These are phyloP conservation scores for Piper betle DNA, from an alignment of 164 flowering plant genomes.

Conservation along the genomic window DNA sequence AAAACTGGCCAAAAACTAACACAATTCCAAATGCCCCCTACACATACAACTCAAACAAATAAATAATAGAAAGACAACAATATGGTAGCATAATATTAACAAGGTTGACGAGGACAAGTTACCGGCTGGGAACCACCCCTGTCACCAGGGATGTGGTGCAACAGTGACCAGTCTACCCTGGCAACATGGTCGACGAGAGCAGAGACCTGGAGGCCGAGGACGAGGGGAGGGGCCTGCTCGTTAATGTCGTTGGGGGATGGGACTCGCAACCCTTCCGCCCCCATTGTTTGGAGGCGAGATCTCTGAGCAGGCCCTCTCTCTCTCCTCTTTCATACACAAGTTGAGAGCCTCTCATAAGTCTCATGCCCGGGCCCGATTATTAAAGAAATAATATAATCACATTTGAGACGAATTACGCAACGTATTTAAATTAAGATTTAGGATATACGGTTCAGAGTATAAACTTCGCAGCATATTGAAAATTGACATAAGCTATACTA, in stretches of 20 bases:
- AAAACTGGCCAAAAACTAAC: not conserved
- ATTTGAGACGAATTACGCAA: too few relatives aligned
- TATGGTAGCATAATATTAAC: too few relatives aligned
- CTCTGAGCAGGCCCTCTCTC: too few relatives aligned
- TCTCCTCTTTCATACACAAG: too few relatives aligned
- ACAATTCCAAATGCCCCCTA: not conserved
- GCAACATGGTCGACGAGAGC: constrained; percentile 87
- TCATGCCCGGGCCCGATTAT: too few relatives aligned
- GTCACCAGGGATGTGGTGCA: constrained; percentile 72
- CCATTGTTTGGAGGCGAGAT: constrained; percentile 8
- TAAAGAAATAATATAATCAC: too few relatives aligned
- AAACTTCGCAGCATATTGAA: too few relatives aligned
- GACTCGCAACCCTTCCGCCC: constrained; percentile 7
- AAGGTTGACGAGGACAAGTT: not conserved
- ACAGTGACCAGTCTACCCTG: constrained; percentile 74
- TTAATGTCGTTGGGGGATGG: constrained; percentile 10
- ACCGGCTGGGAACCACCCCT: constrained; percentile 85
- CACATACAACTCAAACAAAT: not conserved
- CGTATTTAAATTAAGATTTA: too few relatives aligned
- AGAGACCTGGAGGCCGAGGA: constrained; percentile 74
- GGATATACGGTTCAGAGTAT: too few relatives aligned
- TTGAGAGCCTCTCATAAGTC: too few relatives aligned
- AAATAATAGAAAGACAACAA: too few relatives aligned
- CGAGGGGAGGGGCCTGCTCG: constrained; percentile 30
- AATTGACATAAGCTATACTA: too few relatives aligned